Base-by-base conservation (phyloP, 1,284 basidiomycete genomes). In the Ceratobasidium sp. region DNA sequence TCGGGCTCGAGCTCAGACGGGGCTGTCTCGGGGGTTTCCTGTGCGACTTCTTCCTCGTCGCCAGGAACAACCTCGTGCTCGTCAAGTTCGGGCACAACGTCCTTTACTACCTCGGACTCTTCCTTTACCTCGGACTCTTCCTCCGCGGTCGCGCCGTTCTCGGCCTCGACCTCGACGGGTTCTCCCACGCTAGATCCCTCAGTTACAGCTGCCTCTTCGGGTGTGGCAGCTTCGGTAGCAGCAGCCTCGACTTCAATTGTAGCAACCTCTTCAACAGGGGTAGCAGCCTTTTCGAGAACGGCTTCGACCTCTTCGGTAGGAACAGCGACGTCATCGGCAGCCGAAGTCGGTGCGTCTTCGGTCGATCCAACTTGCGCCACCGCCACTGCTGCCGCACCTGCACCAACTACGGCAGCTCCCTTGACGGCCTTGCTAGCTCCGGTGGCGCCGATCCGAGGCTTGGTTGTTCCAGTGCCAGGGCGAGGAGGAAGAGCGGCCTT, bases 291-390 rank as follows among this genome's bases (percentile, higher is more conserved):
- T 27, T 65, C 62, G 20, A 15, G n/a, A 53, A 50, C 32, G 27
- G 7, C 29, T 25, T 29, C 49, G 27, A 4, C 49, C 22, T 25
- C 8, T 27, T 50, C 20, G 27, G 22, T 25, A 7, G 49, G 27
- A 13, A 25, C 15, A 13, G 20, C 49, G 15, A 25, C 15, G 27
- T 25, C 49, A 17, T 50, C 49, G 13, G 49, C 57, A 29, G 32
- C 57, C 57, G 57, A 62, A 25, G 57, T 62, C 57, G 62, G 49
- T 17, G 62, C 62, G 49, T 47, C 62, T 42, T 65, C 62, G 62
- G 62, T 35, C 10, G 22, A 29, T 17, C 27, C 45, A 50, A 13
- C 49, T 50, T 12, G 49, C 25, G 32, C 15, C 31, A 27, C 40
- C 49, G 35, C 47, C 22, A 40, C 60, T 27, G 17, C 32, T 5